Percentiles rank a stretch among this genome's conserved stretches.
Evolutionary conservation across 2,329 filamentous ascomycete genomes (phyloP).

Genomic region (Pseudogymnoascus destructans): DNA sequence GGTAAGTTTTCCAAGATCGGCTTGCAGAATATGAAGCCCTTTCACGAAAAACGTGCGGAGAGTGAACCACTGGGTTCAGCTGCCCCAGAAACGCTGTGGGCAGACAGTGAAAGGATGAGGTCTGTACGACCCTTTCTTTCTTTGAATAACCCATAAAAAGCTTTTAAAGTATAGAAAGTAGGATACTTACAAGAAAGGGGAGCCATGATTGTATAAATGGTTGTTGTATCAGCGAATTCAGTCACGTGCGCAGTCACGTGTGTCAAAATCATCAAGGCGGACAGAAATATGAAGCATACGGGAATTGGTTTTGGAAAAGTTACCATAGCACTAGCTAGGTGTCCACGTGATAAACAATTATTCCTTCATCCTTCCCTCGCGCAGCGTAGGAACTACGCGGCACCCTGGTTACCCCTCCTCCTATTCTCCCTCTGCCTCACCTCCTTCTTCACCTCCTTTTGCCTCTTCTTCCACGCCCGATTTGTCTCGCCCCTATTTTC

Average conservation of each 20-base stretch:
- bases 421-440: conserved; percentile 54
- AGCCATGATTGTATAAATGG: background rate
- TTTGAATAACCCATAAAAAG: background rate
- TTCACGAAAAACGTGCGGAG: background rate
- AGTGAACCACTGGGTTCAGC: background rate
- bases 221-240: background rate
- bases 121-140: background rate
- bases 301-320: background rate
- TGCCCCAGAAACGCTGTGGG: background rate
- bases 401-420: conserved; percentile 29
- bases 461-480: conserved; percentile 50
- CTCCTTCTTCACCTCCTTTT: conserved; percentile 51
- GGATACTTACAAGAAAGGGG: background rate
- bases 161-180: background rate
- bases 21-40: background rate
- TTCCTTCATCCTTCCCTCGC: background rate
- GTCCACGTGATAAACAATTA: background rate
- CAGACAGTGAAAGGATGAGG: background rate
- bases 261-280: background rate
- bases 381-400: background rate
- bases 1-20: background rate
- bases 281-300: background rate
- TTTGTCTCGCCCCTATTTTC: conserved; percentile 52
- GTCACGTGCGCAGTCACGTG: background rate
- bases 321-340: background rate